These are phyloP conservation scores for Geotrichum ghanense DNA, from an alignment of 805 yeast genomes.

Conservation along the genomic window DNA sequence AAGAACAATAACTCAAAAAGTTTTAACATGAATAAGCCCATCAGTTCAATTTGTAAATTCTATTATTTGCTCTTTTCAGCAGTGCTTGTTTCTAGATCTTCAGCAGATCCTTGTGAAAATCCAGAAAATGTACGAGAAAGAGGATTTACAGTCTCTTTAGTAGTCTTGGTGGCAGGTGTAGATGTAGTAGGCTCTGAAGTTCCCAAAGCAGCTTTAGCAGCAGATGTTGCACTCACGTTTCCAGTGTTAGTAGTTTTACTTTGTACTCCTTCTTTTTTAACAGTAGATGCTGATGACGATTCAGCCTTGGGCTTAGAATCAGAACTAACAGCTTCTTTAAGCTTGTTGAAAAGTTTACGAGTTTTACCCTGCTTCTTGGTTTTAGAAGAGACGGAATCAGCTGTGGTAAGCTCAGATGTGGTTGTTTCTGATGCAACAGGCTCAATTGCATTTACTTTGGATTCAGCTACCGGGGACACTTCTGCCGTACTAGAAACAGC, in stretches of 20 bases:
- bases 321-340: neutral
- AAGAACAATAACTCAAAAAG: too few relatives aligned
- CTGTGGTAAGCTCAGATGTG: too few relatives aligned
- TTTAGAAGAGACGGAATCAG: too few relatives aligned
- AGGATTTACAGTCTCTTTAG: constrained; percentile 17
- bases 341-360: neutral
- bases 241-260: constrained; percentile 1
- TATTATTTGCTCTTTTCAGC: constrained; percentile 11
- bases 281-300: neutral
- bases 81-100: constrained; percentile 12
- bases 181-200: constrained; percentile 5
- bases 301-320: neutral
- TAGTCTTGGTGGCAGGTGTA: constrained; percentile 7
- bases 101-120: constrained; percentile 13
- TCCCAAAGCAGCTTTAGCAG: constrained; percentile 2
- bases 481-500: too few relatives aligned
- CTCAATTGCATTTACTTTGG: too few relatives aligned
- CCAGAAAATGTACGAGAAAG: constrained; percentile 10
- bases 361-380: neutral
- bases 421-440: too few relatives aligned
- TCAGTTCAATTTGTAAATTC: constrained; percentile 5
- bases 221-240: constrained; percentile 3
- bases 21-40: too few relatives aligned
- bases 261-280: neutral
- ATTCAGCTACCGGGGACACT: too few relatives aligned